Percentiles rank a stretch among this genome's conserved stretches.
phyloP scores from a whole-genome alignment of 495 filamentous ascomycete genomes.

The Neurospora terricola region DNA sequence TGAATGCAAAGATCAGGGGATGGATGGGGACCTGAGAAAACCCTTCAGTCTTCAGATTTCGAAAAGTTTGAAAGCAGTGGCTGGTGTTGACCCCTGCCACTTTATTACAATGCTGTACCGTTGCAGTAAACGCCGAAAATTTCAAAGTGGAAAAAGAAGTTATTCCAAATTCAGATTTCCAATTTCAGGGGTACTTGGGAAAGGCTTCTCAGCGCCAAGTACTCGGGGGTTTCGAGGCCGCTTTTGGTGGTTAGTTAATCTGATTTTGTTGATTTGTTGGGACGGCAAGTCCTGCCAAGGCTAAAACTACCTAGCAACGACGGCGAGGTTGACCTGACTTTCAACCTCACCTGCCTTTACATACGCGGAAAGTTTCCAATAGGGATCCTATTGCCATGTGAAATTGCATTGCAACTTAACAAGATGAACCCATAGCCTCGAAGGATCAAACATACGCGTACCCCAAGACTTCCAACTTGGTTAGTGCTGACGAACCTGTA shows the following conservation, averaged over 20 bases:
- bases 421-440: background rate
- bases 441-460: background rate
- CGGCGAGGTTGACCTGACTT: background rate
- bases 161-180: background rate
- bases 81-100: background rate
- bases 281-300: background rate
- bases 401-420: background rate
- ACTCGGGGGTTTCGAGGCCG: no score
- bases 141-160: background rate
- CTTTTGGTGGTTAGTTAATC: background rate
- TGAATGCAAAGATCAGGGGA: background rate
- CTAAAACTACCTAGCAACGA: background rate
- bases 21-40: background rate
- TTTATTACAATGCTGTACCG: no score
- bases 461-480: background rate
- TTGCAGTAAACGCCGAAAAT: background rate
- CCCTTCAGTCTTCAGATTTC: background rate
- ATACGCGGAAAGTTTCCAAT: background rate
- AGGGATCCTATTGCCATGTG: background rate
- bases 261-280: background rate
- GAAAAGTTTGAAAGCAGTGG: background rate
- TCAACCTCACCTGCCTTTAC: background rate
- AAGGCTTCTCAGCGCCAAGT: no score
- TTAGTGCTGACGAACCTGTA: background rate
- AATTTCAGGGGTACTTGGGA: background rate